Evolutionary conservation across 805 yeast species (phyloP).

Genomic region (Blastobotrys terrestris): DNA sequence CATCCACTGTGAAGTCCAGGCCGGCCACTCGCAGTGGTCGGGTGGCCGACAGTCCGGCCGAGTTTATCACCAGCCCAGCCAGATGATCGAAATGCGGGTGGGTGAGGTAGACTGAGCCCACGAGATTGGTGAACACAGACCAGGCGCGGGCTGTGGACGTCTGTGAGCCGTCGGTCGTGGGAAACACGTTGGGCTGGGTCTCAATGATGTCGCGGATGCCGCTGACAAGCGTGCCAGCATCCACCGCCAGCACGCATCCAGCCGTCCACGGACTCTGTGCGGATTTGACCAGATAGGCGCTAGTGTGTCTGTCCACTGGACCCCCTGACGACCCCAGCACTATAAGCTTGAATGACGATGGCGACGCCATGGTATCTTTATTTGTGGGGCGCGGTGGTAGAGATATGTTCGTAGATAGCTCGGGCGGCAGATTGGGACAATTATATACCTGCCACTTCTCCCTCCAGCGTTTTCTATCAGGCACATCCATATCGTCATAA

Average conservation of each 20-base stretch:
- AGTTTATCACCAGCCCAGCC: conserved; percentile 59
- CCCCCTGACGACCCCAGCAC: conserved; percentile 74
- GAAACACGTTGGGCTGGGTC: not conserved
- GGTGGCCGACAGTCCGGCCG: conserved; percentile 44
- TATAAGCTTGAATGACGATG: conserved; percentile 22
- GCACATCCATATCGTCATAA: not conserved
- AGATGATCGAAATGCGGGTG: conserved; percentile 87
- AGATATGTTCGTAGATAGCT: too few species aligned
- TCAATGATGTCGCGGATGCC: conserved; percentile 21
- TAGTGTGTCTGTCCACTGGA: conserved; percentile 65
- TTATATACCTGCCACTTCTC: not conserved
- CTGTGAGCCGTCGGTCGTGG: not conserved
- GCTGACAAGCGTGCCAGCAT: conserved; percentile 72
- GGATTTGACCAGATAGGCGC: conserved; percentile 63
- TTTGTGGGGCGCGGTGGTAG: not conserved
- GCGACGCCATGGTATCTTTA: conserved; percentile 2
- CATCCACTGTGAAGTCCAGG: conserved; percentile 43
- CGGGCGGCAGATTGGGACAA: conserved; percentile 1
- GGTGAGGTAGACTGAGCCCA: conserved; percentile 42
- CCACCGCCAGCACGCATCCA: conserved; percentile 52
- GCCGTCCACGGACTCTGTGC: conserved; percentile 36
- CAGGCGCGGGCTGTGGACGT: conserved; percentile 18
- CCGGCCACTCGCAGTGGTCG: conserved; percentile 48
- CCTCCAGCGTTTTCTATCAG: not conserved
- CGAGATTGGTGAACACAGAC: conserved; percentile 21